These are phyloP conservation scores for Isabelozyma rhagii DNA, from an alignment of 805 yeast genomes.

Conservation along the genomic window DNA sequence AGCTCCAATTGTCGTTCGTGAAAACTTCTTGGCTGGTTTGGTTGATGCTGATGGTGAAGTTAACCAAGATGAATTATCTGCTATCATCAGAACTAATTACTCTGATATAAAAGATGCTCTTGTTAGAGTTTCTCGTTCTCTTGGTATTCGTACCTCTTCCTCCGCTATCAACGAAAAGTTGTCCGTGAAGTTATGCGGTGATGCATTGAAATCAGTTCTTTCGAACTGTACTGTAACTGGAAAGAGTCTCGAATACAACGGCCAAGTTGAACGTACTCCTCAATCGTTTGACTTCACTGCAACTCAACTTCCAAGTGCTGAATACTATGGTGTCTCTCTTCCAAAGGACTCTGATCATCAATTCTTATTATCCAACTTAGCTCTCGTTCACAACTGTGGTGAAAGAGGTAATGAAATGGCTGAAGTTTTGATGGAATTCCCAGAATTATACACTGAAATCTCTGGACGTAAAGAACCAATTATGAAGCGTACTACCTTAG, in stretches of 20 bases:
- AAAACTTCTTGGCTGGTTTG: slow-evolving; percentile 43
- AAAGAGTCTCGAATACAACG: slow-evolving; percentile 10
- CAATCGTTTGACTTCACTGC: slow-evolving; percentile 26
- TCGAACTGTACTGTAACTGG: slow-evolving; percentile 17
- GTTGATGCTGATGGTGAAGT: slow-evolving; percentile 39
- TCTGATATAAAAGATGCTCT: slow-evolving; percentile 32
- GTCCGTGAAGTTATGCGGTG: slow-evolving; percentile 13
- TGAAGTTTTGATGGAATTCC: slow-evolving; percentile 99
- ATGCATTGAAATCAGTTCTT: slow-evolving; percentile 18
- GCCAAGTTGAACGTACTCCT: slow-evolving; percentile 14
- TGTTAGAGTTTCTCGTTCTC: slow-evolving; percentile 38
- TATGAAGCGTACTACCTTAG: slow-evolving; percentile 98
- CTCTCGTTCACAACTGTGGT: slow-evolving; percentile 51
- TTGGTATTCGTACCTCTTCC: slow-evolving; percentile 38
- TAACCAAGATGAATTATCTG: slow-evolving; percentile 10
- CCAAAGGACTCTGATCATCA: slow-evolving; percentile 37
- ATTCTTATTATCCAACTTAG: slow-evolving; percentile 37
- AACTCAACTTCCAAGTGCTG: slow-evolving; percentile 20
- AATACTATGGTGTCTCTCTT: slow-evolving; percentile 44
- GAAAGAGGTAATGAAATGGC: slow-evolving; percentile 99
- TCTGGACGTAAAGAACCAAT: slow-evolving; percentile 95
- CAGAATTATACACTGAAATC: slow-evolving; percentile 89
- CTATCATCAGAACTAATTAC: slow-evolving; percentile 27
- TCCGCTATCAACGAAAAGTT: slow-evolving; percentile 16
- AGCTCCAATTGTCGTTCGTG: slow-evolving; percentile 40